phyloP scores from a whole-genome alignment of 495 filamentous ascomycete genomes.

The Symbiotaphrina buchneri region DNA sequence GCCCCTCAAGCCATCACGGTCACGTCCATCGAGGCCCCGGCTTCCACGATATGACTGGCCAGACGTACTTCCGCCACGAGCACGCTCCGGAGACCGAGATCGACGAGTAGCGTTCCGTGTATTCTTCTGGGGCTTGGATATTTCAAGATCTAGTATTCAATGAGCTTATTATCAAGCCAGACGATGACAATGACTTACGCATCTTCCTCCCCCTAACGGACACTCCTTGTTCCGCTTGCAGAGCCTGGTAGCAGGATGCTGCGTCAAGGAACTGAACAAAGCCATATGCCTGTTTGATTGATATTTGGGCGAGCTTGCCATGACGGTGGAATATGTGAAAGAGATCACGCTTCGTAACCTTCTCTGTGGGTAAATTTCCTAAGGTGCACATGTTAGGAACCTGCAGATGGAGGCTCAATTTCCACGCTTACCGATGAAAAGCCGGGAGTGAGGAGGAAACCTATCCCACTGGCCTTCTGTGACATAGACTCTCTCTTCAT shows the following conservation, averaged over 20 bases:
- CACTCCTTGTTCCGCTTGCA: slow-evolving; percentile 55
- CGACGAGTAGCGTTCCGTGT: slow-evolving; percentile 31
- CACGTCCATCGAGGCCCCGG: slow-evolving; percentile 5
- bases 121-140: slow-evolving; percentile 74
- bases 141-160: slow-evolving; percentile 67
- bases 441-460: slow-evolving; percentile 63
- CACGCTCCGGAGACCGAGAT: slow-evolving; percentile 51
- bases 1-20: slow-evolving; percentile 13
- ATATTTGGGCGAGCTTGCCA: slow-evolving; percentile 81
- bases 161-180: background rate
- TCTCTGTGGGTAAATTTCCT: slow-evolving; percentile 89
- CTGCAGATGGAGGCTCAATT: background rate
- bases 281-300: slow-evolving; percentile 89
- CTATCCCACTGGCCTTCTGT: slow-evolving; percentile 83
- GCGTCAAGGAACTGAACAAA: slow-evolving; percentile 85
- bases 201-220: slow-evolving; percentile 69
- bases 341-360: slow-evolving; percentile 81
- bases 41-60: slow-evolving; percentile 9
- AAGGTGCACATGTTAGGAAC: slow-evolving; percentile 1
- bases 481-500: slow-evolving; percentile 58
- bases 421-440: slow-evolving; percentile 67
- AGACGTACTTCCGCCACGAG: slow-evolving; percentile 16
- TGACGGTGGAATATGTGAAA: slow-evolving; percentile 76
- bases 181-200: slow-evolving; percentile 35
- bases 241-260: slow-evolving; percentile 44